A percentile compares a stretch with the other conserved stretches of the same genome.
Evolutionary conservation across 106 monocot genomes (phyloP).

Genomic region (Dendrobium officinale): DNA sequence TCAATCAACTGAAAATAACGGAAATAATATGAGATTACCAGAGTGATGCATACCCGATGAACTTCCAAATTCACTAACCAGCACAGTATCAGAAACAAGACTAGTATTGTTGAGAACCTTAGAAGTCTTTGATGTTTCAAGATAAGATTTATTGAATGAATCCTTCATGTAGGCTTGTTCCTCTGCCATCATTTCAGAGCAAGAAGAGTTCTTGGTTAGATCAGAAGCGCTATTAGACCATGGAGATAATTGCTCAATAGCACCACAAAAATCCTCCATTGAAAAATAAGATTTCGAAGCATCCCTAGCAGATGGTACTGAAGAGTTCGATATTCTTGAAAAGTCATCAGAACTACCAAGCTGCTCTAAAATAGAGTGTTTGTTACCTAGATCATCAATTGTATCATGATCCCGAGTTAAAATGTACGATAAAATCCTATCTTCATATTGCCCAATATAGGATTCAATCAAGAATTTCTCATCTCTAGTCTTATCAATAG

Average conservation of each 20-base stretch:
- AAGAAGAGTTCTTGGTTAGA: background rate
- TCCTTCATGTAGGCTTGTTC: background rate
- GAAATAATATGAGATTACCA: conserved; percentile 8
- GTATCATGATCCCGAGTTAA: conserved; percentile 5
- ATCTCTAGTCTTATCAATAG: background rate
- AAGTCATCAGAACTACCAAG: background rate
- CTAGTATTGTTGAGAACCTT: background rate
- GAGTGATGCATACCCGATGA: conserved; percentile 9
- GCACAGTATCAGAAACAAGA: background rate
- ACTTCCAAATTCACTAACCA: background rate
- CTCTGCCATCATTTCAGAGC: background rate
- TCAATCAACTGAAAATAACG: background rate
- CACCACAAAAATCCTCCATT: background rate
- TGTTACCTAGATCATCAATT: conserved; percentile 1
- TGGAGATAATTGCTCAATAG: background rate
- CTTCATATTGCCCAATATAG: conserved; percentile 8
- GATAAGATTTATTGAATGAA: background rate
- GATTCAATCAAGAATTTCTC: conserved; percentile 2
- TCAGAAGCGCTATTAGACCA: background rate
- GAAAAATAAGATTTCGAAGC: conserved; percentile 3
- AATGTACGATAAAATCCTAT: conserved; percentile 11
- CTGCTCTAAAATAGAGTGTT: background rate
- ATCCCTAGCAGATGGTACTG: background rate
- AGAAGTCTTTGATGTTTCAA: conserved; percentile 1
- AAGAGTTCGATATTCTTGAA: conserved; percentile 7